Base-by-base conservation (phyloP, 441 rosid species). In the Euphorbia schlechtendalii region DNA sequence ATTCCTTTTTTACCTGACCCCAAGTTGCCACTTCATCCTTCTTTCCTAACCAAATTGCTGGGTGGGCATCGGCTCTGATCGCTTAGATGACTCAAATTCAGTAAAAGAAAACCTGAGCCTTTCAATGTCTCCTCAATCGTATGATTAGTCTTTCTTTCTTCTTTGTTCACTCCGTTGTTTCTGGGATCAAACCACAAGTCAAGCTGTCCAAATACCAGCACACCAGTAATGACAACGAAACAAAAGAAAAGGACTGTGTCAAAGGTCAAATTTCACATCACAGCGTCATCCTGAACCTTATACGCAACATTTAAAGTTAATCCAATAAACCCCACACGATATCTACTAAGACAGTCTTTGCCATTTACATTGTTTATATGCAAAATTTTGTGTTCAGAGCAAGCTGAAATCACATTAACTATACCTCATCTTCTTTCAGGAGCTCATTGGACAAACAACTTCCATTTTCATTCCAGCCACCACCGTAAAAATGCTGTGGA, bases 41-140 rank as follows among this genome's bases (percentile, higher is more conserved):
- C 83, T 93, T 86, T 69, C 98, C 98, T 55, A 90, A 63, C 98
- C 98, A 93, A 45, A 86, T 84, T 9, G 99, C 97, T 1, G 96
- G 99, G 71, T 87, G 97, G 49, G 91, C 97, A 77, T 90, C 99
- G n/a, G 95, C 99, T 75, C 97, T 82, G 73, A 74, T 93, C 96
- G 21, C 96, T 90, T 77, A 93, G 69, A 76, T 76, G 83, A 59
- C 85, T 82, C 71, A 93, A 74, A 69, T 88, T 93, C 8, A 93
- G 89, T 63, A 88, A 59, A 49, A 53, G 81, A 40, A 88, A 77
- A 76, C 80, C 83, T 27, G 80, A 76, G 51, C 77, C 86, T 69
- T 15, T 74, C 70, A 88, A 56, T 24, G 77, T 73, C 32, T 68
- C 75, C 68, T 69, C 57, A 40, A 93, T 86, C 32, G 83, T 68